A percentile compares a stretch with the other conserved stretches of the same genome.
These are phyloP conservation scores for Kuraishia capsulata DNA, from an alignment of 805 yeast species.

Conservation along the genomic window DNA sequence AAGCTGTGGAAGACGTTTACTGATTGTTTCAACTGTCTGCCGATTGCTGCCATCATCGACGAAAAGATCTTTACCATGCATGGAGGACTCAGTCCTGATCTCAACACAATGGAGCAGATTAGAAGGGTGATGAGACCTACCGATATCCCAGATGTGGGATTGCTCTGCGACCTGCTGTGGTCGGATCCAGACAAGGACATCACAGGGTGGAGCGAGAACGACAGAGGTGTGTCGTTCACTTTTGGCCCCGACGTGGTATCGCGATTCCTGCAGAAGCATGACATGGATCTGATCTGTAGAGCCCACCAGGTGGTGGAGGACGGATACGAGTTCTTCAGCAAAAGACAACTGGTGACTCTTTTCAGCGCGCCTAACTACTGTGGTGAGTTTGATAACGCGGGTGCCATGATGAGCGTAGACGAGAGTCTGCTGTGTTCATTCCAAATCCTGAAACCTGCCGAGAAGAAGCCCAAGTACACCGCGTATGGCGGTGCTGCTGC, in stretches of 20 bases:
- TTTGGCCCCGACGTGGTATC: conserved; percentile 99
- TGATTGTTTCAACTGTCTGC: conserved; percentile 96
- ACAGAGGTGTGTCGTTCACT: conserved; percentile 98
- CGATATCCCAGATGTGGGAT: conserved; percentile 96
- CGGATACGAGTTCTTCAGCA: conserved; percentile 95
- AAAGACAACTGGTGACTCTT: conserved; percentile 90
- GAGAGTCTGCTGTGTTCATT: conserved; percentile 93
- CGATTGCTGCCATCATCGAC: conserved; percentile 96
- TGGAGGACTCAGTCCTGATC: conserved; percentile 96
- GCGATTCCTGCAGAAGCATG: conserved; percentile 92
- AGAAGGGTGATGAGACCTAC: conserved; percentile 99
- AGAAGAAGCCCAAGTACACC: conserved; percentile 72
- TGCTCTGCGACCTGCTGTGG: conserved; percentile 94
- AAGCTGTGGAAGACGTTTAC: conserved; percentile 98
- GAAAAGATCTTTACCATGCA: conserved; percentile 98
- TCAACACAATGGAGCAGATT: conserved; percentile 96
- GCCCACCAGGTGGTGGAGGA: conserved; percentile 99
- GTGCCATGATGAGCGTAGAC: conserved; percentile 99
- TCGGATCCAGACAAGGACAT: conserved; percentile 98
- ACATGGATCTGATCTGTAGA: conserved; percentile 95
- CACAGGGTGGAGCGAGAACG: conserved; percentile 98
- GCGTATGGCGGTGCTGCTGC: conserved; percentile 3
- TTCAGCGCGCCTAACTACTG: conserved; percentile 97
- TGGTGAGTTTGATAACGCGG: conserved; percentile 98
- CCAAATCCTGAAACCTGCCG: conserved; percentile 96